Evolutionary conservation across 2,329 filamentous ascomycete species (phyloP).

Genomic region (Thelonectria olida): DNA sequence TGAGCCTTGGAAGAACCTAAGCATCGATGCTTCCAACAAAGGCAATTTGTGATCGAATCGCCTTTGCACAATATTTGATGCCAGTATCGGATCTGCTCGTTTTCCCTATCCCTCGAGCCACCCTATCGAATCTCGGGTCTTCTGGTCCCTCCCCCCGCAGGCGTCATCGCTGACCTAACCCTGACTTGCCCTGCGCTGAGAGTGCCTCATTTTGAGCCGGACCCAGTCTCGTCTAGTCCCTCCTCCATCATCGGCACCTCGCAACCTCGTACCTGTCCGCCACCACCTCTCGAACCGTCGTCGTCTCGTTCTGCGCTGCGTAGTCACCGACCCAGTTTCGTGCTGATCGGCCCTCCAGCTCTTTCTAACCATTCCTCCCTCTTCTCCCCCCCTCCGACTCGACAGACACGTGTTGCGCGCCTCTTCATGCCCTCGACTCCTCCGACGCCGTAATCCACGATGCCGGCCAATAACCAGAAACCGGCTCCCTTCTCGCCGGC

Average conservation of each 20-base stretch:
- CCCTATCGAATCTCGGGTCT: constrained; percentile 27
- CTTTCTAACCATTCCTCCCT: constrained; percentile 27
- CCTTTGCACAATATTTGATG: constrained; percentile 22
- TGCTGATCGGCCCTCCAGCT: constrained; percentile 34
- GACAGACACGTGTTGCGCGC: constrained; percentile 43
- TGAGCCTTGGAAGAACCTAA: constrained; percentile 22
- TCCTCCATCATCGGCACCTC: constrained; percentile 37
- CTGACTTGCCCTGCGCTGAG: constrained; percentile 45
- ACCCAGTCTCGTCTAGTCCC: constrained; percentile 28
- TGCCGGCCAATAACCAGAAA: constrained; percentile 64
- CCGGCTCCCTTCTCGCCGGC: constrained; percentile 58
- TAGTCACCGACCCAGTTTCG: constrained; percentile 22
- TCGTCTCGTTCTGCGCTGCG: constrained; percentile 30
- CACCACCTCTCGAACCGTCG: constrained; percentile 31
- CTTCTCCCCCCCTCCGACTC: constrained; percentile 30
- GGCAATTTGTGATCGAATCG: constrained; percentile 23
- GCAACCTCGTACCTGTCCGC: constrained; percentile 28
- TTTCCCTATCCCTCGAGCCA: constrained; percentile 22
- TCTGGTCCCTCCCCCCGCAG: constrained; percentile 40
- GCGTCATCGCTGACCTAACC: constrained; percentile 53
- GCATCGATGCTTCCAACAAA: constrained; percentile 35
- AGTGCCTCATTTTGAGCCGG: constrained; percentile 50
- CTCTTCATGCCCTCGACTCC: constrained; percentile 52
- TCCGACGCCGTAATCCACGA: constrained; percentile 49
- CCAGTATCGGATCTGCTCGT: constrained; percentile 17